These are phyloP conservation scores for Kodamaea sagamina DNA, from an alignment of 805 yeast species.

Conservation along the genomic window DNA sequence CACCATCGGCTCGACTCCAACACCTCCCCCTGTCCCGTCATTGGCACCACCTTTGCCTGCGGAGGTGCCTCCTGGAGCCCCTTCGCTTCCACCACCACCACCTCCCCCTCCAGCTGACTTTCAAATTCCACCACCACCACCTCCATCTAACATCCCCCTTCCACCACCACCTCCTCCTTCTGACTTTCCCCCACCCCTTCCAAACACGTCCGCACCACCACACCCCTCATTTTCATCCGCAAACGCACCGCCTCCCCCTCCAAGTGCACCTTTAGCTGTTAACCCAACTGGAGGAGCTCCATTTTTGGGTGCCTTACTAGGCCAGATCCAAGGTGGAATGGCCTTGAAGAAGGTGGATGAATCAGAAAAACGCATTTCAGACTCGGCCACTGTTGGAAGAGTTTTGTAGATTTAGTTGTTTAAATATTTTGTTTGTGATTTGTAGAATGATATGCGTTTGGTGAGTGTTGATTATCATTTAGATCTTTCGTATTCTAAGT, in stretches of 20 bases:
- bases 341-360: constrained; percentile 53
- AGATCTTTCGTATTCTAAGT: no score
- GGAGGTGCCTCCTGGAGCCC: no score
- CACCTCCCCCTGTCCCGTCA: constrained; percentile 26
- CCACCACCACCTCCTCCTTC: constrained; percentile 27
- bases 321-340: constrained; percentile 58
- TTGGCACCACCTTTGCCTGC: constrained; percentile 23
- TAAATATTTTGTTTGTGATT: constrained; percentile 6
- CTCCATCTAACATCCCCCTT: constrained; percentile 20
- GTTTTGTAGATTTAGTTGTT: constrained; percentile 35
- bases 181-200: constrained; percentile 32
- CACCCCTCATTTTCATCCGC: constrained; percentile 32
- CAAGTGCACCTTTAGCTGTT: constrained; percentile 33
- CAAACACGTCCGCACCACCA: constrained; percentile 45
- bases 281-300: constrained; percentile 32
- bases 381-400: constrained; percentile 51
- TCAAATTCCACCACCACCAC: constrained; percentile 29
- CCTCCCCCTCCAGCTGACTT: constrained; percentile 19
- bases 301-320: constrained; percentile 51
- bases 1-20: constrained; percentile 5
- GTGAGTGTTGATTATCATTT: background rate
- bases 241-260: constrained; percentile 37
- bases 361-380: constrained; percentile 46
- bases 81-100: constrained; percentile 28
- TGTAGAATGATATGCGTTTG: background rate